Evolutionary conservation across 495 filamentous ascomycete genomes (phyloP), one percentile per base, ranked within the genome.

Genomic region (Aspergillus haitiensis): DNA sequence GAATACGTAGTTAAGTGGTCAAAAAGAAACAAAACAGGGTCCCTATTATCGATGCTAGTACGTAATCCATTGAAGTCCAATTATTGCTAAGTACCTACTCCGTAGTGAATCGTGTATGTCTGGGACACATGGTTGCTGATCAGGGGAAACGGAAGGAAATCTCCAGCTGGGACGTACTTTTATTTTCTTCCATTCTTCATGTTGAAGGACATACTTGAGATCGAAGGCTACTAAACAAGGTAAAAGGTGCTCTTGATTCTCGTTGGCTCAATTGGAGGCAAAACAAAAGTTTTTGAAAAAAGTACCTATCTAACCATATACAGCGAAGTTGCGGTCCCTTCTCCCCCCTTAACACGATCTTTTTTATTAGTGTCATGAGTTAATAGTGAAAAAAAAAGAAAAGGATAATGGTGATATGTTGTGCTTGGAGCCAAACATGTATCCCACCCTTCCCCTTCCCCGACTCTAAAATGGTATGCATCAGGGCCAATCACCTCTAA

Each of bases 81-180:
- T 7, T 47, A 47, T 47, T 47, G 44, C 44, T 16, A 16, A 46
- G 21, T 27, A 27, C 21, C 21, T 27, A 27, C 21, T 27, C 21
- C 21, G 21, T 27, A 27, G 21, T 27, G 21, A 27, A 27, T 27
- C 21, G 21, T 27, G 21, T 27, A 27, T 27, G 21, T 46, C 42
- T 13, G 2, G 18, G 45, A 58, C 60, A 39, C 54, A 53, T 57
- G 60, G 55, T 45, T 56, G 60, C 49, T 53, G 60, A 62, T 62
- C 60, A 62, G 60, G 60, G 60, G 60, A 62, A 62, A 55, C 60
- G 55, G 55, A 13, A 54, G 31, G 35, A 32, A 32, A 27, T 34
- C 45, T 47, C 32, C 33, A 15, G 15, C 5, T 33, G 2, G 16
- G 21, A 11, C 1, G 60, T 62, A 62, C 60, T 62, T 62, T 62